A percentile compares a stretch with the other conserved stretches of the same genome.
Evolutionary conservation across 2,329 filamentous ascomycete species (phyloP).

Genomic region (Penicillium sp.): DNA sequence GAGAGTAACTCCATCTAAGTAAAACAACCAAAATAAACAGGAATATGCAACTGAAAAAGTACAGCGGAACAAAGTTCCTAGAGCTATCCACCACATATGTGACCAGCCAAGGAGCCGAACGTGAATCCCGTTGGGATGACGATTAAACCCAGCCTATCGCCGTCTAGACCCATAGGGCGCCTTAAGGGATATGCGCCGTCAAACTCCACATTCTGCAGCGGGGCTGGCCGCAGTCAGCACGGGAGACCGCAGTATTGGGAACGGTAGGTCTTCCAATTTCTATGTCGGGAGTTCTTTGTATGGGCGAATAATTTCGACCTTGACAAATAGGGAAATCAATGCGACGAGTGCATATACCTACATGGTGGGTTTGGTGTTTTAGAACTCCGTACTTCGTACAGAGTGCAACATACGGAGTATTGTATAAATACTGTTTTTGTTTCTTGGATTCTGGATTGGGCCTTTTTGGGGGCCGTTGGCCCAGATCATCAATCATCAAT

Average conservation of each 20-base stretch:
- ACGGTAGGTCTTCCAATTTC: neutral
- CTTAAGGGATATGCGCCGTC: neutral
- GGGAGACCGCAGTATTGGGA: slow-evolving; percentile 6
- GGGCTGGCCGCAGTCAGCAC: slow-evolving; percentile 6
- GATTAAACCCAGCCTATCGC: neutral
- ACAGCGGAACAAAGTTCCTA: neutral
- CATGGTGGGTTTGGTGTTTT: neutral
- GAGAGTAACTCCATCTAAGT: neutral
- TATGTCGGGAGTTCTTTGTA: neutral
- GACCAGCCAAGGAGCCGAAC: neutral
- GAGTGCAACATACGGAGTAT: neutral
- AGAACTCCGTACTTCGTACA: too few relatives aligned
- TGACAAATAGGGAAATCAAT: neutral
- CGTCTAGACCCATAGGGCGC: neutral
- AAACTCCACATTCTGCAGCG: slow-evolving; percentile 12
- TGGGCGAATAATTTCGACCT: neutral
- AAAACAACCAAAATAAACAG: neutral
- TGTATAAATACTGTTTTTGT: neutral
- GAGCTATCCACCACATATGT: neutral
- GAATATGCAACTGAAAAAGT: neutral
- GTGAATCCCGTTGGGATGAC: neutral
- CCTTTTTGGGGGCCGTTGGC: neutral
- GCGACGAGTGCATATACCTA: neutral
- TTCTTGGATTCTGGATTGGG: neutral
- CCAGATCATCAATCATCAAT: neutral